Base-by-base conservation (phyloP, 2,329 filamentous ascomycete genomes). In the Trematosphaeria pertusa region DNA sequence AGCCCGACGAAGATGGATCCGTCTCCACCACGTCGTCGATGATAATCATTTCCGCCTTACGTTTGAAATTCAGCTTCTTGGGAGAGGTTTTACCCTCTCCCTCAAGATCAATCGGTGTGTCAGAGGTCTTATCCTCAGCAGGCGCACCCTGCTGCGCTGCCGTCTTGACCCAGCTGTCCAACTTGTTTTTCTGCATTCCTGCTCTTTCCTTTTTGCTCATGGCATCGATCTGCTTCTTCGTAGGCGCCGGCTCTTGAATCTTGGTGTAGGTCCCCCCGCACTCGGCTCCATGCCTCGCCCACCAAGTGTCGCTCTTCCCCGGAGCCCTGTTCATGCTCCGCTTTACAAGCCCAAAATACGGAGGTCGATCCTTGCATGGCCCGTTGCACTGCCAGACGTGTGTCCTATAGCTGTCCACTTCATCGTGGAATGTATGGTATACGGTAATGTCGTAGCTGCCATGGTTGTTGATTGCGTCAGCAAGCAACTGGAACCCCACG, bases 361-460 rank as follows among this genome's bases (percentile, higher is more conserved):
- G 75, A 6, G 73, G 59, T 38, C 51, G 62, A 3, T 44, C 45
- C 37, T 62, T 66, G 49, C 75, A 77, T 10, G 67, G 65, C 7
- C 75, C 74, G 43, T 73, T 57, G 46, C 75, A 77, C 46, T 73
- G 66, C 75, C 74, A 77, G 18, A 77, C 56, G 52, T 77, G 75
- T 6, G 72, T 76, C 14, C 74, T 64, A 46, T 73, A 77, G 56
- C 69, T 74, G 15, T 76, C 73, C 10, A 77, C 74, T 52, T 77
- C 74, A 28, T 76, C 73, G 48, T 76, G 74, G 43, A 77, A 77
- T 3, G 70, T 73, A 54, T 77, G 75, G 48, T 67, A 76, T 9
- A 76, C 58, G 21, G 73, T 74, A 19, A 77, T 59, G 3, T 70
- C 50, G 43, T 76, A 76, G 38, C 55, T 59, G 30, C 72, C 73